Conservation (phyloP, 805 yeast species). For the Pichia nakasei region DNA sequence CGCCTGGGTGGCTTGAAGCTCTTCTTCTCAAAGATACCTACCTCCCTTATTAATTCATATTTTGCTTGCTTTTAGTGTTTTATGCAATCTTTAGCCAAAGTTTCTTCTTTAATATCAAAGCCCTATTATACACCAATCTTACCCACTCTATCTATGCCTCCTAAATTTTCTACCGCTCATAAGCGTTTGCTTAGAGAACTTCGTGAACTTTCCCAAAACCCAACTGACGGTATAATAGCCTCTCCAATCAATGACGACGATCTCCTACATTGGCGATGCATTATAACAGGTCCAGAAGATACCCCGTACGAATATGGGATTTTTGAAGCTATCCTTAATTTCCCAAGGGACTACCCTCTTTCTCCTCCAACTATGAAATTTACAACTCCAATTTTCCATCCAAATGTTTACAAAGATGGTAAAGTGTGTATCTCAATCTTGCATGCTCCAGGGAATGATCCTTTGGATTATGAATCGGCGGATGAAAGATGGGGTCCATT, state of each 20-base stretch:
- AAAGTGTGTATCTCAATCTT: conserved; percentile 92
- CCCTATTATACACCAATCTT: no score
- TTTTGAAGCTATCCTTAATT: conserved; percentile 41
- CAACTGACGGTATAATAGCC: conserved; percentile 94
- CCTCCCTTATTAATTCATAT: no score
- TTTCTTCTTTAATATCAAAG: no score
- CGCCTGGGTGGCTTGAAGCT: no score
- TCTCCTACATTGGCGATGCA: conserved; percentile 45
- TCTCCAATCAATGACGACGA: conserved; percentile 68
- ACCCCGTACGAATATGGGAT: conserved; percentile 49
- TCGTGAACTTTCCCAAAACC: conserved; percentile 74
- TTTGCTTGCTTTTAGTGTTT: no score
- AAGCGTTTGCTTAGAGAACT: conserved; percentile 81
- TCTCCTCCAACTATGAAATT: conserved; percentile 54
- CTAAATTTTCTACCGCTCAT: conserved; percentile 48
- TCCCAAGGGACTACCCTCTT: conserved; percentile 47
- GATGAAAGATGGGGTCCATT: conserved; percentile 98
- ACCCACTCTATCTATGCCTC: conserved; percentile 19
- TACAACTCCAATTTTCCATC: conserved; percentile 80
- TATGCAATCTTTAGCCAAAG: no score
- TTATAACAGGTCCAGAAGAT: conserved; percentile 43
- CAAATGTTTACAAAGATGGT: conserved; percentile 90
- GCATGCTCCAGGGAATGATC: conserved; percentile 97
- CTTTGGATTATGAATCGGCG: conserved; percentile 88
- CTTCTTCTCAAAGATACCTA: no score